phyloP scores from a whole-genome alignment of 441 rosid species.

The Kokia cookei region DNA sequence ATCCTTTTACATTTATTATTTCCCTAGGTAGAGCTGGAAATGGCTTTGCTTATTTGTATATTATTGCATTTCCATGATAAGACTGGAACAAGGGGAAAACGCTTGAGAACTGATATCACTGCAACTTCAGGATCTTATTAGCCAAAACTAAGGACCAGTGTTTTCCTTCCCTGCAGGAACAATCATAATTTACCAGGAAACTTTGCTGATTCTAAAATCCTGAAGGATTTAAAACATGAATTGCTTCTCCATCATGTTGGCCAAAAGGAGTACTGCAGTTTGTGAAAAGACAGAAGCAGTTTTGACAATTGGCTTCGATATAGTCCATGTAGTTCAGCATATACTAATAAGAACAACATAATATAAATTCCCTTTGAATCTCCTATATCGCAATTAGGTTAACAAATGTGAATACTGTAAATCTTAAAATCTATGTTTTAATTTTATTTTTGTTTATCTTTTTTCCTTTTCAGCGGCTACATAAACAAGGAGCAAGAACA shows the following conservation, averaged over 20 bases:
- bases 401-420: conserved; percentile 17
- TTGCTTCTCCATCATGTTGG: background rate
- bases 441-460: conserved; percentile 3
- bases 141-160: background rate
- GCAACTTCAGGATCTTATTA: background rate
- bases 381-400: conserved; percentile 26
- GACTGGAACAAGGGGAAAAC: background rate
- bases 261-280: background rate
- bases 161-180: background rate
- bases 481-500: conserved; percentile 33
- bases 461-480: conserved; percentile 28
- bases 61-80: background rate
- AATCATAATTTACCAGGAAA: background rate
- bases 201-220: background rate
- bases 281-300: background rate
- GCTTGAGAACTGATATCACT: background rate
- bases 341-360: background rate
- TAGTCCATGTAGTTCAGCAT: background rate
- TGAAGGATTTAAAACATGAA: background rate
- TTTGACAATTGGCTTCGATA: background rate
- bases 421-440: background rate
- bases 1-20: background rate
- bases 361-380: background rate
- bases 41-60: background rate
- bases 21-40: background rate